phyloP scores from a whole-genome alignment of 106 monocot species.

The Phalaenopsis equestris region DNA sequence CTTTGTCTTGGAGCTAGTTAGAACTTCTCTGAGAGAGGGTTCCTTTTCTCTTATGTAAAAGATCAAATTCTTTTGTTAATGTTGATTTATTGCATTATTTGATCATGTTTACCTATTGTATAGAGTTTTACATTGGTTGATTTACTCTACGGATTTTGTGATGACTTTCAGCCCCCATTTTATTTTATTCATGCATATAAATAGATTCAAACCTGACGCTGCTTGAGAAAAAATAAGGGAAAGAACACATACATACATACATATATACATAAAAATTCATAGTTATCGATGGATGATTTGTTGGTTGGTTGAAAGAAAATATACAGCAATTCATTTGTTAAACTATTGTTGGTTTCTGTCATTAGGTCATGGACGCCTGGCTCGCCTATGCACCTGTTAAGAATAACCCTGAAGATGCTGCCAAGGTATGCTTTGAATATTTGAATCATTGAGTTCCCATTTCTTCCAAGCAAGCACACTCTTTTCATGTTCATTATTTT shows the following conservation, averaged over 20 bases:
- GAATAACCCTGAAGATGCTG: conserved; percentile 99
- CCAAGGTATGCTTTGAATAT: conserved; percentile 44
- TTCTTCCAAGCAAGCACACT: background rate
- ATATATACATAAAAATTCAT: too few species aligned
- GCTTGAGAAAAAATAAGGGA: background rate
- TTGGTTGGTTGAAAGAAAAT: conserved; percentile 6
- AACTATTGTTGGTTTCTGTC: conserved; percentile 8
- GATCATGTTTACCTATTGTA: background rate
- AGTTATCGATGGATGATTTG: background rate
- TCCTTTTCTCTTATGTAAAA: background rate
- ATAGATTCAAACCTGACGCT: background rate
- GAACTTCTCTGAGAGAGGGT: background rate
- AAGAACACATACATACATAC: background rate
- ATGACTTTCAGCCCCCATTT: background rate
- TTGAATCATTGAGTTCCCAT: background rate
- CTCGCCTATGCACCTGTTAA: conserved; percentile 96
- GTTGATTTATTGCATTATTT: background rate
- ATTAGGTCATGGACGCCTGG: conserved; percentile 90
- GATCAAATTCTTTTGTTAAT: background rate
- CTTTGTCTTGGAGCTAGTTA: background rate
- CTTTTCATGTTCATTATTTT: background rate
- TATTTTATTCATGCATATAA: background rate
- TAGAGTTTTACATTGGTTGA: background rate
- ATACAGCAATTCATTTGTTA: background rate
- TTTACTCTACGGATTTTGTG: conserved; percentile 3